Percentiles rank a stretch among this genome's conserved stretches.
phyloP scores from a whole-genome alignment of 257 asterid species.

The Solanum microdontum region DNA sequence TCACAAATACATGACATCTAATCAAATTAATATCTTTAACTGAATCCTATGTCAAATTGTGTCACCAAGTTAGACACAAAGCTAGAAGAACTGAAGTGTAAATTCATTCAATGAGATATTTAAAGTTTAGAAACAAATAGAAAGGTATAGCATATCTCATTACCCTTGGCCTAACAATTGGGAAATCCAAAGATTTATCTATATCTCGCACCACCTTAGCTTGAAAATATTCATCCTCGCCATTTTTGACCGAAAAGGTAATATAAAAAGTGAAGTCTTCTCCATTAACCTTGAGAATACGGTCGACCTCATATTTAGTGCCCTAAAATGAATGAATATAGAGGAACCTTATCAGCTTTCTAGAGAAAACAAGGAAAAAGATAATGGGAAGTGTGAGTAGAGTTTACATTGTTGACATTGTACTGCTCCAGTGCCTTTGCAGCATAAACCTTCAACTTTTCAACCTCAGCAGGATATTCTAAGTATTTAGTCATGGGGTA shows the following conservation, averaged over 20 bases:
- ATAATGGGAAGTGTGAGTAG: neutral
- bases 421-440: neutral
- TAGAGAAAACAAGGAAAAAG: neutral
- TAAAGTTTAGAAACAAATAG: neutral
- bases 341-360: neutral
- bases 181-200: neutral
- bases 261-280: neutral
- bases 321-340: neutral
- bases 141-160: neutral
- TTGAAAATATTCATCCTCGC: neutral
- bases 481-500: too few species aligned
- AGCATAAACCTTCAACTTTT: neutral
- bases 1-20: neutral
- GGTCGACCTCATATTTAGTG: neutral
- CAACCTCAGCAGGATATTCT: too few species aligned
- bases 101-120: neutral
- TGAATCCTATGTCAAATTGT: neutral
- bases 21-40: neutral
- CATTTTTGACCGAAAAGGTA: neutral
- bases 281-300: neutral
- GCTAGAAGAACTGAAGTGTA: fast-evolving
- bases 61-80: neutral
- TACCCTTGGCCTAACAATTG: neutral
- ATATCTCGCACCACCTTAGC: neutral
- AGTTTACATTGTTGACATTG: neutral